Evolutionary conservation across 805 yeast genomes (phyloP), one percentile per base, ranked within the genome.

Genomic region (Candida orba): DNA sequence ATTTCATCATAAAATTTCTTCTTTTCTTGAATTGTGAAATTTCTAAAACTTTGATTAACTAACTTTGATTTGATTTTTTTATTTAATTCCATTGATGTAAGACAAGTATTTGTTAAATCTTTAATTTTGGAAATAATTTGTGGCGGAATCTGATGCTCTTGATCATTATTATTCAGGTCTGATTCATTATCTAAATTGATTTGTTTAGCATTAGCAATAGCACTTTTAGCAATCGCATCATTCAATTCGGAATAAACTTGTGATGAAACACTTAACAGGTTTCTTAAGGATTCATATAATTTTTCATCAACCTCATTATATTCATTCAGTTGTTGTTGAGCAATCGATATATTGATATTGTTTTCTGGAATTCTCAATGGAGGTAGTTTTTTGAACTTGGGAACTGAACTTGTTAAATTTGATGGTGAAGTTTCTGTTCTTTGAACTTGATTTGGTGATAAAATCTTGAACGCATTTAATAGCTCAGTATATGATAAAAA

Each of bases 1-100:
- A 87, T 82, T 51, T 85, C 90, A 51, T 91, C 97, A 79, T 93
- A 90, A 42, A 91, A 79, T 51, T 71, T 71, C 46, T 76, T 71
- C 48, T 84, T 79, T 31, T 81, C 83, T 4, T 60, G 54, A 6
- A 73, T 51, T 4, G 67, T 71, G 8, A 75, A 68, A 35, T 71
- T 77, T 35, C 64, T 56, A 14, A 48, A 30, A 20, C 36, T 42
- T n/a, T 37, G 44, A 29, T 79, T 71, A 2, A 73, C 65, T 40
- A 90, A 66, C 42, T 79, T 74, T 13, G 66, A 66, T 46, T 75
- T 75, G 39, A 87, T 71, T 45, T 80, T 66, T 50, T 81, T 79
- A 9, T 95, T 84, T 35, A 84, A 75, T n/a, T 87, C 95, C 75
- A 84, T 81, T 1, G 95, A 85, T 17, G 78, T 68, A 43, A 84